Base-by-base conservation (phyloP, 257 asterid species). In the Primulina tabacum region DNA sequence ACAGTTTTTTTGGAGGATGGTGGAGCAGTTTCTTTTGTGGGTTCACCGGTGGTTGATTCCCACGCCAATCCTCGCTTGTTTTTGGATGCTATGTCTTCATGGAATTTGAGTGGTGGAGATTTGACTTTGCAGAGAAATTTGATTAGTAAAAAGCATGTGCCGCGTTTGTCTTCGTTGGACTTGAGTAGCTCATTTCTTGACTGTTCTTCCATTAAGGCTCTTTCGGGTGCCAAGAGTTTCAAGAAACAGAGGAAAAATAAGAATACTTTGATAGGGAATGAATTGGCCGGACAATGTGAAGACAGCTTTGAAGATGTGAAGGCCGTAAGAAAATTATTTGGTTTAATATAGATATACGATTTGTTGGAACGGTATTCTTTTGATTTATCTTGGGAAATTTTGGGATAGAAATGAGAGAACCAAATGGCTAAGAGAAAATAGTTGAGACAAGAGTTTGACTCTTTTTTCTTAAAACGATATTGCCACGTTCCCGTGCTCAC, bases 221-320 rank as follows among this genome's bases (percentile, higher is more conserved):
- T 83, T 28, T 75, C 69, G 26, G 71, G 74, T 26, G 60, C 79
- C 47, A 80, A 60, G 65, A 72, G 26, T 64, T 60, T 68, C 68
- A 70, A 68, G 60, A 83, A 80, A 40, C 83, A 74, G 82, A 82
- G 69, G 75, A 84, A 81, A 50, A 71, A 32, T 4, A 78, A 69
- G 83, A 68, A 78, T 66, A 71, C 80, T 65, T 77, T 76, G 71
- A 78, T 89, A 64, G 79, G 75, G 28, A 76, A 57, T 76, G 85
- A 85, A 58, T 55, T 84, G 57, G 90, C 83, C 32, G 95, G 87
- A 0, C 87, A 87, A n/a, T 85, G 87, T 58, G 95, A 89, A 26
- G 95, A 87, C 55, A 72, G 33, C 65, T 89, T 89, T 71, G 85
- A 75, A 35, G 96, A 89, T 78, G 88, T 89, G 10, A 89, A 88